Base-by-base conservation (phyloP, 345 rosid species). In the Excoecaria cochinchinensis region DNA sequence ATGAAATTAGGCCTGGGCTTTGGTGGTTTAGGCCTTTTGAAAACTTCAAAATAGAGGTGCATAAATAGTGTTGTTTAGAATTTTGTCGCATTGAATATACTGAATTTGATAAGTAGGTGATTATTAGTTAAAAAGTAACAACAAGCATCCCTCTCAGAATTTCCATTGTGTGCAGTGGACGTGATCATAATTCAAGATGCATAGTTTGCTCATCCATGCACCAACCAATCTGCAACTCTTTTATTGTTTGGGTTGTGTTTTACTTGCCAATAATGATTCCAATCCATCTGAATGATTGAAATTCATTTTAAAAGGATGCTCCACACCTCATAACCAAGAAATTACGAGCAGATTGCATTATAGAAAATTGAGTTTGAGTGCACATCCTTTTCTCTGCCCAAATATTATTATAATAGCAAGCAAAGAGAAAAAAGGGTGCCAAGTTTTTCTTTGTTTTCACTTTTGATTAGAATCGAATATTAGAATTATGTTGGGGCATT, bases 401-500 rank as follows among this genome's bases (percentile, higher is more conserved):
- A 31, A 31, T 31, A 31, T 31, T 31, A 3, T 58, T 6, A 72
- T 60, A 42, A 60, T 46, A 31, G 11, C 2, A 12, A 67, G 8
- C 8, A 9, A 40, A 40, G 8, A 71, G 4, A 66, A 16, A 42
- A 12, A 71, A 36, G 48, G 69, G 10, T 52, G 63, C 38, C 21
- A 24, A 38, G 61, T 13, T 64, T 31, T 62, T 50, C 63, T 65
- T 74, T 24, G 0, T 59, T 42, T 0, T 8, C 13, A 44, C 67
- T 24, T 72, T 31, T 31, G 31, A 31, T 31, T 52, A 51, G 58
- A 64, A 74, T 50, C 70, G 77, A 74, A 74, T 74, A 64, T 74
- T 21, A 74, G 36, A 11, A n/a, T 12, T 50, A 5, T 50, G 70
- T 0, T 5, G 48, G 25, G 31, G 44, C 57, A 15, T 58, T 59